Evolutionary conservation across 768 basidiomycete genomes (phyloP), one percentile per base, ranked within the genome.

Genomic region (Kwoniella mangroviensis): DNA sequence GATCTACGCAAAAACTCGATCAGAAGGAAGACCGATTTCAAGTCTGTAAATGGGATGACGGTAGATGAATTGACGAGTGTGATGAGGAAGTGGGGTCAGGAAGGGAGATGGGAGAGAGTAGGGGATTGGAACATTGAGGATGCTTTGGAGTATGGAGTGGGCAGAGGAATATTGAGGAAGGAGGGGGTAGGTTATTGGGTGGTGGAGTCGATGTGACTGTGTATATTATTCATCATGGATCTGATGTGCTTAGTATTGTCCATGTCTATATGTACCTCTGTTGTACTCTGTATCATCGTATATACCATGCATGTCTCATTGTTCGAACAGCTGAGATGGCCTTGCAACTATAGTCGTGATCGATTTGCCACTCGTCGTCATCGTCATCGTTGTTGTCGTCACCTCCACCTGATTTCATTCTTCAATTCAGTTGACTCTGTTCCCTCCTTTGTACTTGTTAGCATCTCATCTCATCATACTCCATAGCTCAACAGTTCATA

Each of bases 61-160:
- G 15, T 75, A 4, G 72, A 72, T 40, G 71, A 80, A 42, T 1
- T 78, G 6, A n/a, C 71, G 0, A 28, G 9, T 34, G 45, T 42
- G 40, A 49, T 80, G 64, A 55, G 67, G 28, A 5, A 60, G 13
- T 78, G 79, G 74, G 77, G 79, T 1, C 62, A 63, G 43, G 75
- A 78, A 19, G 79, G 77, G 11, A 55, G 79, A 58, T 80, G 79
- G 79, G 79, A 80, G 70, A 68, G 77, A 42, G n/a, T 78, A 3
- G 70, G 72, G 2, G 75, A 75, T 51, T 78, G 73, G 73, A 64
- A 40, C 13, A 58, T 80, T 12, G 70, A 73, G 60, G 79, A 76
- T 40, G 72, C 71, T 51, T 2, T 80, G 22, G 68, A 73, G 52
- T 72, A 63, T 63, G 75, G 73, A 0, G 68, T 67, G 26, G 52